Base-by-base conservation (phyloP, 176 grass and related monocot species). In the Juncus effusus region DNA sequence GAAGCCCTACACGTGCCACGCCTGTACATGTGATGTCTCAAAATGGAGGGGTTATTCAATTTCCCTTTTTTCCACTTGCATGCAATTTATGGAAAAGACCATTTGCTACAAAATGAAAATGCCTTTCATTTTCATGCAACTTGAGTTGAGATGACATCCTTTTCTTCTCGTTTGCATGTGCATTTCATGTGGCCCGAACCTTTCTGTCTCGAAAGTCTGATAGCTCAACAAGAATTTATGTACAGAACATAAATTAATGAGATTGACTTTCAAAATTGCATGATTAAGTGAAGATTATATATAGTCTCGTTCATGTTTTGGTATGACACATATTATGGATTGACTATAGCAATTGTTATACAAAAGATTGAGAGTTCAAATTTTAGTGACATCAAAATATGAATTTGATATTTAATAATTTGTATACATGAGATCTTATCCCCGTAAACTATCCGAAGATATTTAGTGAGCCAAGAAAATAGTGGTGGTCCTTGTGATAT, bases 81-180 rank as follows among this genome's bases (percentile, higher is more conserved):
- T 60, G 40, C 15, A 44, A 45, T 7, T 3, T 49, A 59, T 50
- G 49, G 42, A 56, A 72, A 45, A 72, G 13, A 41, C 56, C 54
- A 59, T 60, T 59, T 44, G 40, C 68, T 72, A 36, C 69, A 13
- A 57, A 11, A 55, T 72, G 40, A 40, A 44, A 72, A 72, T 47
- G 69, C 10, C 69, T 72, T 60, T 72, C 68, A 11, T 72, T 72
- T 60, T 72, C 54, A 72, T 72, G 51, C 51, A 56, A 54, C 13
- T 69, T 69, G 36, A 1, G 6, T 36, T 51, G 13, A 10, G 3
- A 69, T 15, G 7, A 36, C 52, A 10, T 4, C 64, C 56, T 60
- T 19, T 38, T 59, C 44, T 58, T 38, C 44, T 72, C 14, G 56
- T 72, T 72, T 59, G 54, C 54, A 59, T 72, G 10, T 72, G 54